phyloP scores from a whole-genome alignment of 345 rosid species.

The Hypericum androsaemum region DNA sequence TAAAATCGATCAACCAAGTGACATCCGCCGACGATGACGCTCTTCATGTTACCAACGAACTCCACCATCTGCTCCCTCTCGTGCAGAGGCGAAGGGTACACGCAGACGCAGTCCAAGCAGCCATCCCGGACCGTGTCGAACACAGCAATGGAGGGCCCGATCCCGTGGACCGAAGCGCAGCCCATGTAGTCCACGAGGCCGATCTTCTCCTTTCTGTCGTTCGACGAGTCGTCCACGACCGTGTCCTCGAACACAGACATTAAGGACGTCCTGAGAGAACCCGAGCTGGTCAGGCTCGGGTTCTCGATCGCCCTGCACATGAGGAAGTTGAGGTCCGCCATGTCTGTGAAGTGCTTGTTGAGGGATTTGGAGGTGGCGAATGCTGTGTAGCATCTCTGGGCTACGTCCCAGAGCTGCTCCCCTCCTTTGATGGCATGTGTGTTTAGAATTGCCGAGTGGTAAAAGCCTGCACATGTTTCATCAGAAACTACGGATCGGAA shows the following conservation, averaged over 20 bases:
- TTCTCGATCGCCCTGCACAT: conserved; percentile 48
- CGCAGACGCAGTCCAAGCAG: conserved; percentile 48
- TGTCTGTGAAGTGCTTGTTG: conserved; percentile 39
- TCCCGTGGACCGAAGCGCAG: conserved; percentile 61
- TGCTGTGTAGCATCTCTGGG: conserved; percentile 24
- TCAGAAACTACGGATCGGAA: no score
- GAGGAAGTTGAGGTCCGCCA: conserved; percentile 44
- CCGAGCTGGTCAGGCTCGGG: conserved; percentile 32
- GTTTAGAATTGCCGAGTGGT: conserved; percentile 40
- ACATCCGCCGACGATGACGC: conserved; percentile 28
- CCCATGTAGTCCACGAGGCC: conserved; percentile 55
- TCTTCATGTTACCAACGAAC: conserved; percentile 42
- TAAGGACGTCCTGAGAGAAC: conserved; percentile 32
- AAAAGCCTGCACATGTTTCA: conserved; percentile 27
- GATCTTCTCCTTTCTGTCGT: conserved; percentile 9
- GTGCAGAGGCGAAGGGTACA: conserved; percentile 68
- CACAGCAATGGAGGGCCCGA: conserved; percentile 59
- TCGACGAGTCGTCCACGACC: conserved; percentile 24
- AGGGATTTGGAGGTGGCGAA: conserved; percentile 19
- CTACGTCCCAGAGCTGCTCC: conserved; percentile 35
- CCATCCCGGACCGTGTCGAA: conserved; percentile 62
- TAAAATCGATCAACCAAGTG: neutral
- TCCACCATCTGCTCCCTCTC: conserved; percentile 60
- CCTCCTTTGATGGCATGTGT: conserved; percentile 24
- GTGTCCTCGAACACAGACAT: conserved; percentile 29